A percentile compares a stretch with the other conserved stretches of the same genome.
Evolutionary conservation across 768 basidiomycete genomes (phyloP).

Genomic region (Tylopilus intermedius): DNA sequence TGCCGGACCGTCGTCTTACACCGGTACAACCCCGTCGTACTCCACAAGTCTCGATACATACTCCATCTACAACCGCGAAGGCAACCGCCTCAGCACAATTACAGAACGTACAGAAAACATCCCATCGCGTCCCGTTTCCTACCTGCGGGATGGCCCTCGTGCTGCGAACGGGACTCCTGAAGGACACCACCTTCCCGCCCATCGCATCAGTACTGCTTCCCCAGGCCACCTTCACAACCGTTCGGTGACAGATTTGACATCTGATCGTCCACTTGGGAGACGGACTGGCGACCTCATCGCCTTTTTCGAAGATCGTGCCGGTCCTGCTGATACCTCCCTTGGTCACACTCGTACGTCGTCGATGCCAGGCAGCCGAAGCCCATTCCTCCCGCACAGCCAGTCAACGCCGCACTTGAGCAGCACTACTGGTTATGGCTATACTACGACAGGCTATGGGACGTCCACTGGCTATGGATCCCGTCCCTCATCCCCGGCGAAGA

Average conservation of each 20-base stretch:
- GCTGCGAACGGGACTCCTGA: constrained; percentile 42
- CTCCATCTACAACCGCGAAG: constrained; percentile 36
- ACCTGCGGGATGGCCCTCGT: constrained; percentile 32
- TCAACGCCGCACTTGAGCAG: constrained; percentile 38
- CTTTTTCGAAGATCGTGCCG: constrained; percentile 58
- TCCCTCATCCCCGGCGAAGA: constrained; percentile 46
- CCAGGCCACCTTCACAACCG: constrained; percentile 45
- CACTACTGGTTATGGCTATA: constrained; percentile 34
- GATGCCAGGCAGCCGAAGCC: constrained; percentile 37
- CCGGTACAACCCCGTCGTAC: constrained; percentile 30
- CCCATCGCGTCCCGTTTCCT: constrained; percentile 51
- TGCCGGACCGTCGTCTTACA: constrained; percentile 30
- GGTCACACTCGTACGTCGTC: constrained; percentile 56
- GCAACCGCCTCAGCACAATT: constrained; percentile 63
- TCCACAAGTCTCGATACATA: constrained; percentile 37
- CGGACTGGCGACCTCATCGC: constrained; percentile 70
- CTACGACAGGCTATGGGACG: constrained; percentile 29
- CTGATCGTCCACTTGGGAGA: constrained; percentile 42
- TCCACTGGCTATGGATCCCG: constrained; percentile 39
- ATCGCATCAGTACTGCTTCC: constrained; percentile 36
- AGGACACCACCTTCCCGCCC: constrained; percentile 42
- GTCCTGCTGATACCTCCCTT: constrained; percentile 32
- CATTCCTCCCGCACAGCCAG: constrained; percentile 30
- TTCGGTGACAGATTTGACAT: constrained; percentile 52
- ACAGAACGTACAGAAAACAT: constrained; percentile 72